Conservation (phyloP, 164 flowering plant species). For the Echeveria elegans region DNA sequence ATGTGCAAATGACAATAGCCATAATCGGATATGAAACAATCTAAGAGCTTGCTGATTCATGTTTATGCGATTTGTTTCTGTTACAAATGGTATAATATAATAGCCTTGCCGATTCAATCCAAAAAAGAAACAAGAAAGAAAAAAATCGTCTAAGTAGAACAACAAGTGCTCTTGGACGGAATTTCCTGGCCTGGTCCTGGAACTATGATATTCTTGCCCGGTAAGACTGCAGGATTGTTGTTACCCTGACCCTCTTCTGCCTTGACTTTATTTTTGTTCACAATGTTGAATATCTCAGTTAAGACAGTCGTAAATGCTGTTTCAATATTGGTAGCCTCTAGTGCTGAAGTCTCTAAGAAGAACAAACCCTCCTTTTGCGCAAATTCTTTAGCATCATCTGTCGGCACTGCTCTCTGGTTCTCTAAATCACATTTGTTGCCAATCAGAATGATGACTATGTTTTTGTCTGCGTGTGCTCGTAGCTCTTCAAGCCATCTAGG, state of each 20-base stretch:
- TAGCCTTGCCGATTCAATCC: too few relatives aligned
- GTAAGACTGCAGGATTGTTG: slow-evolving; percentile 34
- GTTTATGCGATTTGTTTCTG: too few relatives aligned
- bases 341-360: slow-evolving; percentile 80
- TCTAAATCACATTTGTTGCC: slow-evolving; percentile 76
- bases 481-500: slow-evolving; percentile 85
- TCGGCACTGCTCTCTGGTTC: slow-evolving; percentile 57
- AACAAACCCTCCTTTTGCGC: slow-evolving; percentile 74
- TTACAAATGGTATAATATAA: too few relatives aligned
- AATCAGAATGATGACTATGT: slow-evolving; percentile 69
- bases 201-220: slow-evolving; percentile 59
- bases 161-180: slow-evolving; percentile 37
- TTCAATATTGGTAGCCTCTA: slow-evolving; percentile 67
- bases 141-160: neutral
- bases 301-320: slow-evolving; percentile 59
- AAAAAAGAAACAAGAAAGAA: too few relatives aligned
- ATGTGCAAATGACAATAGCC: too few relatives aligned
- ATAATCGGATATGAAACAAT: too few relatives aligned
- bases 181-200: slow-evolving; percentile 75
- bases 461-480: slow-evolving; percentile 80
- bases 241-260: slow-evolving; percentile 45
- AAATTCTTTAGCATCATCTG: slow-evolving; percentile 80
- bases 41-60: too few relatives aligned
- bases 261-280: slow-evolving; percentile 57
- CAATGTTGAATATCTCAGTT: slow-evolving; percentile 70